Evolutionary conservation across 2,329 filamentous ascomycete genomes (phyloP), one percentile per base, ranked within the genome.

Genomic region (Aspergillus japonicus): DNA sequence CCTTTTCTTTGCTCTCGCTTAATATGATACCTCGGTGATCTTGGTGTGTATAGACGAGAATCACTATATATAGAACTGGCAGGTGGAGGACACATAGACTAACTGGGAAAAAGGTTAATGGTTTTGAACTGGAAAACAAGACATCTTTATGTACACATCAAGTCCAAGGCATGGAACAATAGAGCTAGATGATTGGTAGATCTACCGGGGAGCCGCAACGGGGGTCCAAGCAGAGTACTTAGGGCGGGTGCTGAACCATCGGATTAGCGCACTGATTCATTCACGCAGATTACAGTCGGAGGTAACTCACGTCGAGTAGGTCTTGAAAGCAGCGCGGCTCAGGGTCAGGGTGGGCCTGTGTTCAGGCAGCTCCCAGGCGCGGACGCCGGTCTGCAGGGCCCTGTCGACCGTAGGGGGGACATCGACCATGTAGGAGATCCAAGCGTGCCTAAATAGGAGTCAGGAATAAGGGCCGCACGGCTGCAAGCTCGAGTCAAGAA

Each of bases 401-500:
- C 87, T 81, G 75, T 99, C 95, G 71, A 89, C 78, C 42, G 83
- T 85, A 1, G 95, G 95, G 42, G 94, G 87, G 78, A 90, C 90
- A 78, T 98, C 92, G 70, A 96, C 88, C 79, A 88, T 82, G 80
- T 99, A 98, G 66, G 92, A 92, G 69, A 99, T 92, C 95, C 95
- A 99, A 31, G 91, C 92, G 80, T 98, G 95, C 95, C 85, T 87
- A 19, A 53, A 7, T 5, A 4, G 26, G 42, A 42, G 33, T 48
- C 21, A 54, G 44, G 50, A 53, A 54, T 8, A 14, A 19, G 47
- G 19, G 14, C 3, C 12, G 14, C 24, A 3, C 33, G 0, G 14
- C 10, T 35, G 39, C 26, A 31, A 1, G 11, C 26, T 29, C 7
- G 1, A 29, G 26, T 12, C 11, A 24, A 26, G 16, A 10, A 26